These are phyloP conservation scores for Fragaria vesca DNA, from an alignment of 306 rosid genomes.

Conservation along the genomic window DNA sequence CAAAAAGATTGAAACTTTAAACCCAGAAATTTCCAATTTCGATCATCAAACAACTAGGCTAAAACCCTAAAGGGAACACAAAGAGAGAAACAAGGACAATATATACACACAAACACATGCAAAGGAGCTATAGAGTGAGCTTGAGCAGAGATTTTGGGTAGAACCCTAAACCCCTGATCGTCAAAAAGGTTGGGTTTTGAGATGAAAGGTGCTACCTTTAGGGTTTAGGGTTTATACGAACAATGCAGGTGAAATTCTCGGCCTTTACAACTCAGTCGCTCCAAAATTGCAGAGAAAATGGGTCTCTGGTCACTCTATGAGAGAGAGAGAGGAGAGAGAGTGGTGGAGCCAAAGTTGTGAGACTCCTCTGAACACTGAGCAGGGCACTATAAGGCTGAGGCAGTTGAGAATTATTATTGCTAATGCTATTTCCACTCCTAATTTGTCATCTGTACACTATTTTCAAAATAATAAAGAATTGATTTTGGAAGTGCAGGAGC, in stretches of 20 bases:
- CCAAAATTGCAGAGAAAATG: background rate
- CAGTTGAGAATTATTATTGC: background rate
- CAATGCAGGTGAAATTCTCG: slow-evolving; percentile 3
- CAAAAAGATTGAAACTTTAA: background rate
- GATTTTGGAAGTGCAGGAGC: background rate
- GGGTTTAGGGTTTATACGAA: slow-evolving; percentile 9
- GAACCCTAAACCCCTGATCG: slow-evolving; percentile 11
- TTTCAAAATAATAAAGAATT: background rate
- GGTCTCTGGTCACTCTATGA: background rate
- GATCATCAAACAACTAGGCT: background rate
- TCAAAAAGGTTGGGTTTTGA: background rate
- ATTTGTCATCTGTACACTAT: background rate
- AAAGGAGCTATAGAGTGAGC: background rate
- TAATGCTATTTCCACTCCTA: background rate
- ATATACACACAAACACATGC: background rate
- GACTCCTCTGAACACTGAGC: background rate
- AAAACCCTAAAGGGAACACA: background rate
- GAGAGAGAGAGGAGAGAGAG: background rate
- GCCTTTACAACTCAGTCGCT: background rate
- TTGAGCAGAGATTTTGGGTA: background rate
- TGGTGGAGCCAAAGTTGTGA: background rate
- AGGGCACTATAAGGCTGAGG: background rate
- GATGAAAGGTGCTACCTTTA: background rate
- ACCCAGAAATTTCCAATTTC: background rate
- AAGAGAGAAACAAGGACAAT: background rate